Percentiles rank a stretch among this genome's conserved stretches.
These are phyloP conservation scores for Rhizopogon sp. DNA, from an alignment of 768 basidiomycete genomes.

Conservation along the genomic window DNA sequence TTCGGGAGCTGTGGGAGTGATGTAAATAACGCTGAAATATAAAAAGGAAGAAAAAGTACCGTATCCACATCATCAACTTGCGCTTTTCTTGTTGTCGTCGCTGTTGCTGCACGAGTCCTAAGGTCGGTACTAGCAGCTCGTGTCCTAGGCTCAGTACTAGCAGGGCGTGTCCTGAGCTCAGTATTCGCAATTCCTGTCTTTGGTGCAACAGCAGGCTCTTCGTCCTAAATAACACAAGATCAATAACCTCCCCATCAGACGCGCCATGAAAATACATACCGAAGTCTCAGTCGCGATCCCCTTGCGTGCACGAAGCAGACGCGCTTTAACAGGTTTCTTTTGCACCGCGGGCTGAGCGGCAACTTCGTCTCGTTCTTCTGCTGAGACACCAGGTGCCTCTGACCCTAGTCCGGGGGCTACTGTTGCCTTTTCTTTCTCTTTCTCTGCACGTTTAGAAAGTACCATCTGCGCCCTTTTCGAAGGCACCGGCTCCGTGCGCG, in stretches of 20 bases:
- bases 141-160: neutral
- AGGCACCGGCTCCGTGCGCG: neutral
- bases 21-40: too few relatives aligned
- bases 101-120: neutral
- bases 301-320: neutral
- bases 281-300: neutral
- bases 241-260: neutral
- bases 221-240: neutral
- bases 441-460: neutral
- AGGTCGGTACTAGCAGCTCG: neutral
- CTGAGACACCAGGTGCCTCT: neutral
- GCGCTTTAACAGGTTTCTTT: neutral
- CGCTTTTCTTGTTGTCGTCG: neutral
- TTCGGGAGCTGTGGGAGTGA: neutral
- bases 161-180: neutral
- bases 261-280: neutral
- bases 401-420: neutral
- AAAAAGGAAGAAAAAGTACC: neutral
- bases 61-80: neutral
- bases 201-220: slow-evolving; percentile 1
- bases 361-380: neutral
- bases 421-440: slow-evolving; percentile 3
- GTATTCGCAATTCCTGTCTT: neutral
- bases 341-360: neutral
- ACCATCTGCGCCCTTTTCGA: slow-evolving; percentile 3